Evolutionary conservation across 768 basidiomycete genomes (phyloP), one percentile per base, ranked within the genome.

Genomic region (Leccinum aurantiacum): DNA sequence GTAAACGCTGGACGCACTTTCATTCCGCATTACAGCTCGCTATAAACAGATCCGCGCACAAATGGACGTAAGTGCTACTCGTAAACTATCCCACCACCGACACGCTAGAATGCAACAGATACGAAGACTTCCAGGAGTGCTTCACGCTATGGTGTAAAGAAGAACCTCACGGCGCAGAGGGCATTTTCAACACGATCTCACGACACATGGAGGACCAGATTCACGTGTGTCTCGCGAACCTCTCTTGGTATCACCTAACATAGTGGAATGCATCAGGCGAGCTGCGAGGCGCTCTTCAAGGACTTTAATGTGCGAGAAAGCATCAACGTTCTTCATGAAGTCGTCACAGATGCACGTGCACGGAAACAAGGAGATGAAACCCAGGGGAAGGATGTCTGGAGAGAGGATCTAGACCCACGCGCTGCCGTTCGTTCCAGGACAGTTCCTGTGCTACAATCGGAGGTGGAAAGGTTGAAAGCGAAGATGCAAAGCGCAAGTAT

Each of bases 161-260:
- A 63, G 85, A 87, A 60, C 84, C 82, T 60, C 84, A 86, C 54
- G 82, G 84, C 11, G 81, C 86, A 1, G 78, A 79, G 29, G 82
- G 81, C 3, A 84, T 84, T 1, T 88, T 80, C 67, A 86, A 85
- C 57, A 84, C 83, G 17, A 84, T 92, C 17, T 84, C 89, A 6
- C 79, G 84, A 62, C 88, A 89, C 56, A 87, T 91, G 66, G 89
- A 91, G 64, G 80, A 83, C 13, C 80, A 85, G 54, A 87, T 84
- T 73, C 79, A 72, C 71, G 56, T 73, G 65, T 54, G 57, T 59
- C 25, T 44, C 19, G 13, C 10, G 24, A 51, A 13, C 4, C 4
- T 53, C 2, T 37, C 25, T 53, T 27, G 6, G 47, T 25, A 27
- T 57, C 35, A 57, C 19, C 29, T 53, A 44, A 65, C 50, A 19